phyloP scores from a whole-genome alignment of 2,329 filamentous ascomycete genomes.

The Akanthomyces lecanii region DNA sequence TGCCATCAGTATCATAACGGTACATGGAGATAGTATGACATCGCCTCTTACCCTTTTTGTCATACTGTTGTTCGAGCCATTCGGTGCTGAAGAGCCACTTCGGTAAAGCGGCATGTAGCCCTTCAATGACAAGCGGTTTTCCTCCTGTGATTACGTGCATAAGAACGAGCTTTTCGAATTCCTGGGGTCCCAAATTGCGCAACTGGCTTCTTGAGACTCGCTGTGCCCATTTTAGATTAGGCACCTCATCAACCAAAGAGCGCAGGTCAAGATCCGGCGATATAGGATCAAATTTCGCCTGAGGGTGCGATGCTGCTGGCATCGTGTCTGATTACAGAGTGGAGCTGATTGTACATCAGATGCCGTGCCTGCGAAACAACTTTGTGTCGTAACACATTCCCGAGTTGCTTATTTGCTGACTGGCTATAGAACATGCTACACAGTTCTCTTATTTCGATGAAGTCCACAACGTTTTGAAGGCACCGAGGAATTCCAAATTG shows the following conservation, averaged over 20 bases:
- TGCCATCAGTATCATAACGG: slow-evolving; percentile 21
- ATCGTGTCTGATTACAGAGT: slow-evolving; percentile 45
- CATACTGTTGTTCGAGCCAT: slow-evolving; percentile 76
- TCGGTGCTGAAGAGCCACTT: slow-evolving; percentile 70
- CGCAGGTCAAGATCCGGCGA: slow-evolving; percentile 78
- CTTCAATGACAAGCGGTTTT: slow-evolving; percentile 85
- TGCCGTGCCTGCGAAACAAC: not conserved
- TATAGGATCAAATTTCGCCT: slow-evolving; percentile 88
- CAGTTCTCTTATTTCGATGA: too few species aligned
- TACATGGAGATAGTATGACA: not conserved
- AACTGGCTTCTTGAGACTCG: slow-evolving; percentile 77
- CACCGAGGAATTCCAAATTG: not conserved
- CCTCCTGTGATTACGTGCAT: slow-evolving; percentile 81
- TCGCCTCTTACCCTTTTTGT: slow-evolving; percentile 64
- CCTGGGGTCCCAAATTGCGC: slow-evolving; percentile 67
- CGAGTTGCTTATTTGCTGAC: not conserved
- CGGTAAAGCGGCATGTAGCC: slow-evolving; percentile 74
- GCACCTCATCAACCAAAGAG: slow-evolving; percentile 67
- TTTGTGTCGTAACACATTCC: not conserved
- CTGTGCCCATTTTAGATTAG: slow-evolving; percentile 83
- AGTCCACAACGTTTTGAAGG: not conserved
- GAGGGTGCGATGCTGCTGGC: slow-evolving; percentile 69
- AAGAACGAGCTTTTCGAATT: slow-evolving; percentile 80
- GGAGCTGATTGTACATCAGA: not conserved
- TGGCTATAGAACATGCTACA: not conserved